These are phyloP conservation scores for Fusarium sulawesiense DNA, from an alignment of 2,329 filamentous ascomycete genomes.

Conservation along the genomic window DNA sequence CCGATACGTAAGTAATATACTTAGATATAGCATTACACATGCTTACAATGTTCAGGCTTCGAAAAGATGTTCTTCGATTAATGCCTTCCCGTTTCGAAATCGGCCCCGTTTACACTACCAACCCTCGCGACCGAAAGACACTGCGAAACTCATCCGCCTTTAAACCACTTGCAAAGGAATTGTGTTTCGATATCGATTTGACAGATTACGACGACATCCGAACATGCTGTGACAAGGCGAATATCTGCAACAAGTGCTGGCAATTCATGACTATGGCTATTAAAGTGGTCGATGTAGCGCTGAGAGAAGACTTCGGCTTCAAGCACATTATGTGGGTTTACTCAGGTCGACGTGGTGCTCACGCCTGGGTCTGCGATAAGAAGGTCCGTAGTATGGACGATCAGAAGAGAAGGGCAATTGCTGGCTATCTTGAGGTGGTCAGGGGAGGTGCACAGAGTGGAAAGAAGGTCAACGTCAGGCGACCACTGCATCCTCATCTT, in stretches of 20 bases:
- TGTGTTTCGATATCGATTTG: constrained; percentile 99
- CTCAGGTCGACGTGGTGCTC: constrained; percentile 93
- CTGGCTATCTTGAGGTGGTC: constrained; percentile 90
- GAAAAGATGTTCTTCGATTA: constrained; percentile 88
- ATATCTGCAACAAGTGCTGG: constrained; percentile 96
- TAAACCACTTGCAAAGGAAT: constrained; percentile 87
- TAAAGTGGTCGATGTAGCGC: constrained; percentile 86
- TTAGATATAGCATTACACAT: too few relatives aligned
- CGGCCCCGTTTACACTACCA: constrained; percentile 94
- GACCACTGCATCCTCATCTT: constrained; percentile 91
- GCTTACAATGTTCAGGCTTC: constrained; percentile 66
- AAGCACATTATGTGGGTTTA: constrained; percentile 99
- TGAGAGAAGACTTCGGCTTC: constrained; percentile 96
- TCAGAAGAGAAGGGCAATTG: constrained; percentile 83
- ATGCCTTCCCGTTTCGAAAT: constrained; percentile 98
- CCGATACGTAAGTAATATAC: constrained; percentile 59
- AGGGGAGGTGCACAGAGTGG: constrained; percentile 86
- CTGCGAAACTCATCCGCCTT: constrained; percentile 84
- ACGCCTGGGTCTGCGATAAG: constrained; percentile 98
- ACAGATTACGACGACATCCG: constrained; percentile 98
- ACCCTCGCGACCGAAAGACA: constrained; percentile 92
- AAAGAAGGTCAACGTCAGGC: constrained; percentile 85
- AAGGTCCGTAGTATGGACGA: constrained; percentile 87
- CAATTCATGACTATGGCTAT: constrained; percentile 98
- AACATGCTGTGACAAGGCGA: constrained; percentile 93